A percentile compares a stretch with the other conserved stretches of the same genome.
Conservation (phyloP, 441 rosid species). For the Croton setiger region DNA sequence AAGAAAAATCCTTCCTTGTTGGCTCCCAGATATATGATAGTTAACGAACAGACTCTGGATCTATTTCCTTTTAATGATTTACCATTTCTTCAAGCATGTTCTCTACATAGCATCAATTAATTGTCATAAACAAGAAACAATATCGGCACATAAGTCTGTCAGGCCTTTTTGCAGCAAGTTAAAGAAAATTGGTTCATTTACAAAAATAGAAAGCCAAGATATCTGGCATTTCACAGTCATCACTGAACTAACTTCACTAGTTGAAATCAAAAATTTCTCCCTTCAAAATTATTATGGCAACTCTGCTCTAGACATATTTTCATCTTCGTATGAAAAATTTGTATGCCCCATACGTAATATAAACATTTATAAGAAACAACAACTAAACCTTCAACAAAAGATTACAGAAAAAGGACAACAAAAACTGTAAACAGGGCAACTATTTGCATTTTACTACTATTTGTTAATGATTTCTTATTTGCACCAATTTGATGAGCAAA, state of each 20-base stretch:
- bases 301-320: background rate
- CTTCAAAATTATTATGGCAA: background rate
- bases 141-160: background rate
- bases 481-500: background rate
- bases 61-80: background rate
- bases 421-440: background rate
- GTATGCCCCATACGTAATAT: too few relatives aligned
- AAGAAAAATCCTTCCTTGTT: background rate
- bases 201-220: background rate
- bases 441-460: background rate
- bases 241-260: background rate
- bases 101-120: background rate
- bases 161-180: background rate
- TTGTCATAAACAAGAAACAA: background rate
- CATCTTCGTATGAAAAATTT: background rate
- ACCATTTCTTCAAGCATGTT: background rate
- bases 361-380: too few relatives aligned
- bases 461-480: background rate
- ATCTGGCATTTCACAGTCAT: background rate
- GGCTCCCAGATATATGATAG: background rate
- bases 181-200: background rate
- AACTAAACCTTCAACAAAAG: too few relatives aligned
- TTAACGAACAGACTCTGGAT: conserved; percentile 23
- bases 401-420: too few relatives aligned
- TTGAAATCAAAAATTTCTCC: background rate